These are phyloP conservation scores for Annulohypoxylon truncatum DNA, from an alignment of 2,329 filamentous ascomycete species.

Conservation along the genomic window DNA sequence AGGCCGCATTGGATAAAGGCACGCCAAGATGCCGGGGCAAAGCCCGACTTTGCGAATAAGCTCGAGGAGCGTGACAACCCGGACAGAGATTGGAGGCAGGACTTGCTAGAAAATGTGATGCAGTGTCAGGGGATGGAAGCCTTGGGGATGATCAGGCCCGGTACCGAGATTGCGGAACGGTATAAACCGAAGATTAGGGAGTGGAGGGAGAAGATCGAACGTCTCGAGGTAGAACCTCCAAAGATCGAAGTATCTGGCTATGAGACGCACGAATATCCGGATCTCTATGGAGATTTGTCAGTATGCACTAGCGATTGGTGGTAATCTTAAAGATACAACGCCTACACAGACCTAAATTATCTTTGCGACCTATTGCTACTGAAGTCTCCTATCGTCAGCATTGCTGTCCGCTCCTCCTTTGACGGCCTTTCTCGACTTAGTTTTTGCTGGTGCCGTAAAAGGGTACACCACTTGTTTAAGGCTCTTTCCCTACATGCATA, in stretches of 20 bases:
- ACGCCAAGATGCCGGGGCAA: slow-evolving; percentile 9
- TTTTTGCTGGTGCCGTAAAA: too few species aligned
- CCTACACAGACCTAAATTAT: too few species aligned
- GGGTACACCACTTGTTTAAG: too few species aligned
- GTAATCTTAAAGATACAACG: too few species aligned
- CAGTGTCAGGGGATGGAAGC: slow-evolving; percentile 37
- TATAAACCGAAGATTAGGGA: slow-evolving; percentile 27
- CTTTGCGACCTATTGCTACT: too few species aligned
- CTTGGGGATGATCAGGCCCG: slow-evolving; percentile 24
- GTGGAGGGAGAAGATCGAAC: slow-evolving; percentile 31
- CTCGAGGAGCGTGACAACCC: too few species aligned
- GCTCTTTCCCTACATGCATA: too few species aligned
- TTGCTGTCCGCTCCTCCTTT: too few species aligned
- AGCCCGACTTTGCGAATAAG: slow-evolving; percentile 5
- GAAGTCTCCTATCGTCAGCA: too few species aligned
- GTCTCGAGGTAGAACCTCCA: slow-evolving; percentile 19
- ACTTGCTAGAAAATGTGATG: slow-evolving; percentile 29
- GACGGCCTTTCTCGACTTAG: too few species aligned
- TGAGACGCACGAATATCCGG: slow-evolving; percentile 33
- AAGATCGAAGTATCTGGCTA: background rate
- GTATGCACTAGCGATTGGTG: slow-evolving; percentile 16
- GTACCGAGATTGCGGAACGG: background rate
- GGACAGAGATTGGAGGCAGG: slow-evolving; percentile 12
- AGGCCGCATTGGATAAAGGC: slow-evolving; percentile 10
- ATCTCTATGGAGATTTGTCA: slow-evolving; percentile 28